Evolutionary conservation across 306 rosid species (phyloP).

Genomic region (Psophocarpus tetragonolobus): DNA sequence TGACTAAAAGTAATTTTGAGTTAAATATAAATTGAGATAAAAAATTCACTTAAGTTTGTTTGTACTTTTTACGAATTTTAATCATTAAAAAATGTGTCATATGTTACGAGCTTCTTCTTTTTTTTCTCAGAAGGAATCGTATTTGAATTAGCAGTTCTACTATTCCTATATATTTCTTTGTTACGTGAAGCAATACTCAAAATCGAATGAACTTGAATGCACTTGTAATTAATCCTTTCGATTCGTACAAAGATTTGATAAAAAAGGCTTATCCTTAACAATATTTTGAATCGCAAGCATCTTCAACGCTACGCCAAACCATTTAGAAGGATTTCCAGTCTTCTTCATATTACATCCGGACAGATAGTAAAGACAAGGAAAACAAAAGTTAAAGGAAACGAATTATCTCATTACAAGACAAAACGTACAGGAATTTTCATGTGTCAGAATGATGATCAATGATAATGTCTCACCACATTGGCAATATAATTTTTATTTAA

Average conservation of each 20-base stretch:
- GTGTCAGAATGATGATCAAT: constrained; percentile 23
- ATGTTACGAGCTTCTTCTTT: too few species aligned
- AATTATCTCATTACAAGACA: constrained; percentile 28
- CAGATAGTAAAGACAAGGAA: neutral
- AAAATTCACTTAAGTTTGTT: too few species aligned
- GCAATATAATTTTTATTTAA: neutral
- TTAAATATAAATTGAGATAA: too few species aligned
- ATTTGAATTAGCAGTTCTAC: too few species aligned
- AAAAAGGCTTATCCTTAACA: neutral
- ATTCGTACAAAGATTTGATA: neutral
- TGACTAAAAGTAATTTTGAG: too few species aligned
- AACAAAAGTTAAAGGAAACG: constrained; percentile 10
- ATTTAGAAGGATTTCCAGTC: neutral
- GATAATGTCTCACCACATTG: constrained; percentile 46
- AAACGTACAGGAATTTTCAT: constrained; percentile 18
- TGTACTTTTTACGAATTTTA: too few species aligned
- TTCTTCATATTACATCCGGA: neutral
- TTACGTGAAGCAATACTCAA: neutral
- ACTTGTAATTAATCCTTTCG: neutral
- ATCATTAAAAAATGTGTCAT: too few species aligned
- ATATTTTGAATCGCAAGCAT: neutral
- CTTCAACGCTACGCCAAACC: constrained; percentile 20
- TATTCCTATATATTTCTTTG: too few species aligned
- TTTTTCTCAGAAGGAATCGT: too few species aligned
- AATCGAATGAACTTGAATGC: neutral